Base-by-base conservation (phyloP, 2,329 filamentous ascomycete species). In the Fusarium poae region DNA sequence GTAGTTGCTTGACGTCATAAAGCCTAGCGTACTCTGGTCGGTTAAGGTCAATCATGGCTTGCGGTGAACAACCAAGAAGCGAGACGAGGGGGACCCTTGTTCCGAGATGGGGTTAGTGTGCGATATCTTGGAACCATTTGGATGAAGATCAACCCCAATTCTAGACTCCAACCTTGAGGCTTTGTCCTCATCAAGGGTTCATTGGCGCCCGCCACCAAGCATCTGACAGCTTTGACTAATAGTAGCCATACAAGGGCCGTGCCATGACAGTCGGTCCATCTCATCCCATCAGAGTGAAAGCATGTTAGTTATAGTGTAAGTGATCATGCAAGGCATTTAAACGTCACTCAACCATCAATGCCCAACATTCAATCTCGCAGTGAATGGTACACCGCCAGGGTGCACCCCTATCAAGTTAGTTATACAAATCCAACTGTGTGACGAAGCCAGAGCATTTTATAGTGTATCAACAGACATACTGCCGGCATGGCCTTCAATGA, bases 91-190 rank as follows among this genome's bases (percentile, higher is more conserved):
- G 61, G 37, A 55, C 62, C 62, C 63, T 58, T 67, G 66, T 49
- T 62, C 44, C 46, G 25, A 42, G 50, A 53, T 35, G 65, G 63
- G 37, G 53, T 55, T 74, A 74, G 72, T 52, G 68, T 27, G 68
- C 64, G 42, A 73, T 61, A 52, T 52, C 64, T 73, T 72, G 67
- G 65, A 72, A 73, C 45, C 44, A 54, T 61, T 67, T 43, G 35
- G 61, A 57, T 58, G 72, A 74, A 71, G 68, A 74, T 72, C 66
- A 70, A 61, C 50, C 45, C 70, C 62, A 67, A 42, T 67, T 69
- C 45, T 35, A 58, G 62, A 57, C 50, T 60, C 53, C 50, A 58
- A 48, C 43, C 58, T 70, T 25, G 48, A 46, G 57, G 62, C 39
- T 29, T 46, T 62, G 50, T 45, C 30, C 37, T 43, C 16, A 43